Conservation (phyloP, 495 filamentous ascomycete species). For the Penicillium paradoxum region DNA sequence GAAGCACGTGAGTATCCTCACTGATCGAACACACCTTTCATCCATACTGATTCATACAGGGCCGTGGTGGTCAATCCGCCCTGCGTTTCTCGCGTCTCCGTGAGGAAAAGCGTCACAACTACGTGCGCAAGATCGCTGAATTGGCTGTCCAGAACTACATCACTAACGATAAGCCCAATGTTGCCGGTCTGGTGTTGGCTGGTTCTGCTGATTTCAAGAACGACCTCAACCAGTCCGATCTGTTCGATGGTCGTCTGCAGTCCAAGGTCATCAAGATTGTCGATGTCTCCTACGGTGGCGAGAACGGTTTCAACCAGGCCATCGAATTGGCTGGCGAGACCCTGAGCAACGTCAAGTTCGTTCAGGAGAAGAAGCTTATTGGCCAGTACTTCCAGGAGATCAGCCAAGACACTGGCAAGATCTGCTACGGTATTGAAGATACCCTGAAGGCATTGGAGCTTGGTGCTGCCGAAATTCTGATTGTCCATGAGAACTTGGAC, state of each 20-base stretch:
- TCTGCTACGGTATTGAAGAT: conserved; percentile 97
- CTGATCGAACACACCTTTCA: background rate
- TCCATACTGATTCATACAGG: conserved; percentile 28
- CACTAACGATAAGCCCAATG: conserved; percentile 95
- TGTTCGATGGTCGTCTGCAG: conserved; percentile 89
- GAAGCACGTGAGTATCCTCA: conserved; percentile 63
- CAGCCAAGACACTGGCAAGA: conserved; percentile 88
- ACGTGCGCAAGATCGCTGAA: conserved; percentile 97
- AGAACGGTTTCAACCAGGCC: conserved; percentile 99
- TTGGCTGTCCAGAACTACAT: conserved; percentile 98
- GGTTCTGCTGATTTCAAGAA: conserved; percentile 99
- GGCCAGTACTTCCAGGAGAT: conserved; percentile 98
- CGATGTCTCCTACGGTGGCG: conserved; percentile 96
- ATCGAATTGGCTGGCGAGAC: conserved; percentile 94
- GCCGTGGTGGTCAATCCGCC: conserved; percentile 97
- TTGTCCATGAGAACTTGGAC: conserved; percentile 98
- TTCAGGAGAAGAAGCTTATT: conserved; percentile 99
- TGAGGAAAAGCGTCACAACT: conserved; percentile 99
- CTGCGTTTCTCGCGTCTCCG: conserved; percentile 98
- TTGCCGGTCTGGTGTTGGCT: conserved; percentile 87
- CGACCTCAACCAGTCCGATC: conserved; percentile 92
- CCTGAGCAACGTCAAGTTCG: conserved; percentile 98
- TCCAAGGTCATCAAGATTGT: conserved; percentile 98
- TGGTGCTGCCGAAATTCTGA: conserved; percentile 87
- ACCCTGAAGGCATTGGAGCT: conserved; percentile 96